Evolutionary conservation across 1,139 yeast genomes (phyloP).

Genomic region (Kluyveromyces marxianus): DNA sequence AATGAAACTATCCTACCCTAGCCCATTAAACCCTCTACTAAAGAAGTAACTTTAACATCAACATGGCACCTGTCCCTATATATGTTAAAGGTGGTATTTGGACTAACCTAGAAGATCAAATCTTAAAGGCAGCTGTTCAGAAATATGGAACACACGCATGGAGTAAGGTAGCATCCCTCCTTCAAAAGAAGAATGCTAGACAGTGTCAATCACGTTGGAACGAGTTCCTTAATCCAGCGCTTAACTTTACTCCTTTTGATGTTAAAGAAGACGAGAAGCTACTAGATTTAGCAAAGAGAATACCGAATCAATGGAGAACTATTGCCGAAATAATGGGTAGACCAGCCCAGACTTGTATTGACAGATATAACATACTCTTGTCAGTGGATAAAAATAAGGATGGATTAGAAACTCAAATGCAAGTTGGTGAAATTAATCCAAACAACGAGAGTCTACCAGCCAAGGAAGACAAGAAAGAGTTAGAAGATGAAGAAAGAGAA

Average conservation of each 20-base stretch:
- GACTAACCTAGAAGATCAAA: constrained; percentile 88
- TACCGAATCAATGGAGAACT: constrained; percentile 94
- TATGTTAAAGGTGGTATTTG: constrained; percentile 85
- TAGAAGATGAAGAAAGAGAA: constrained; percentile 85
- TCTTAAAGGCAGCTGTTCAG: constrained; percentile 81
- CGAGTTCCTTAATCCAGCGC: constrained; percentile 76
- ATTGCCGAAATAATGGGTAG: constrained; percentile 75
- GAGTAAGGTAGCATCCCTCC: constrained; percentile 83
- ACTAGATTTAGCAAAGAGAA: constrained; percentile 53
- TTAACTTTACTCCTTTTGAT: constrained; percentile 62
- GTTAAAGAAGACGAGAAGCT: constrained; percentile 70
- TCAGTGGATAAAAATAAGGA: constrained; percentile 43
- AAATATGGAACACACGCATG: constrained; percentile 93
- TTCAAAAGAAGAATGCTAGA: constrained; percentile 79
- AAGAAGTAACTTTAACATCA: not conserved
- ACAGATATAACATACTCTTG: constrained; percentile 71
- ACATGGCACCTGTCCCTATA: constrained; percentile 45
- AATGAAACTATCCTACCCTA: too few species aligned
- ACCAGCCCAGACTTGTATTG: constrained; percentile 85
- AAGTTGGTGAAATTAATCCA: constrained; percentile 54
- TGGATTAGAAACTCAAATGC: constrained; percentile 26
- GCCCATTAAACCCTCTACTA: too few species aligned
- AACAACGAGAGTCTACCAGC: constrained; percentile 81
- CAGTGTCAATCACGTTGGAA: constrained; percentile 93
- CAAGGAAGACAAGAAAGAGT: constrained; percentile 66